Base-by-base conservation (phyloP, 495 filamentous ascomycete genomes). In the Cryomyces antarcticus region DNA sequence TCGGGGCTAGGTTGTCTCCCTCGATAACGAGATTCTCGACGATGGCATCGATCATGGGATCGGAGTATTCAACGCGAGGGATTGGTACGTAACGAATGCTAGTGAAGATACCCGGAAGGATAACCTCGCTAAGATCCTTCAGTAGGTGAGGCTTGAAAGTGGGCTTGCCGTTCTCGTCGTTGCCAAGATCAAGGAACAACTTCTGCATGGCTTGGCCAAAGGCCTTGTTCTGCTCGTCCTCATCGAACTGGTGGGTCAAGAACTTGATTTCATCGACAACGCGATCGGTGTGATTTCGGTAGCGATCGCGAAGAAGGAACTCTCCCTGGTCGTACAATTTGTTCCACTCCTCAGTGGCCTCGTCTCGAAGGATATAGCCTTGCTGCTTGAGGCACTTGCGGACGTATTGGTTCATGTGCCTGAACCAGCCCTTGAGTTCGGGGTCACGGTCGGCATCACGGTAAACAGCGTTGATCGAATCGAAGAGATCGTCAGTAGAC, bases 1-100 rank as follows among this genome's bases (percentile, higher is more conserved):
- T 97, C 34, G 89, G 89, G 71, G 89, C 83, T 50, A 97, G 72
- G 62, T 97, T 97, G 63, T 96, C 89, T 46, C 84, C 83, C 64
- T 97, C 89, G 49, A 97, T 71, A 36, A 93, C 77, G 28, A 97
- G 67, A 57, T 97, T 97, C 65, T 97, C 89, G 35, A 97, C 68
- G 11, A 96, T 66, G 40, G 79, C 82, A 60, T 97, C 89, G 40
- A 89, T 65, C 68, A 75, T 74, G 9, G 71, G 70, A 52, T 97
- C 92, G 3, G 77, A 78, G 50, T 89, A 89, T 61, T 97, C 89
- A 42, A 96, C 93, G 28, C 89, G 75, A 7, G 89, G 92, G 41
- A 97, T 73, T 12, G 89, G 89, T 24, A 97, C 75, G 61, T 97
- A 97, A 43, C 84, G 79, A 27, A 92, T 63, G 48, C 74, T 81